phyloP scores from a whole-genome alignment of 2,329 filamentous ascomycete genomes.

The Tympanopsis confertula region DNA sequence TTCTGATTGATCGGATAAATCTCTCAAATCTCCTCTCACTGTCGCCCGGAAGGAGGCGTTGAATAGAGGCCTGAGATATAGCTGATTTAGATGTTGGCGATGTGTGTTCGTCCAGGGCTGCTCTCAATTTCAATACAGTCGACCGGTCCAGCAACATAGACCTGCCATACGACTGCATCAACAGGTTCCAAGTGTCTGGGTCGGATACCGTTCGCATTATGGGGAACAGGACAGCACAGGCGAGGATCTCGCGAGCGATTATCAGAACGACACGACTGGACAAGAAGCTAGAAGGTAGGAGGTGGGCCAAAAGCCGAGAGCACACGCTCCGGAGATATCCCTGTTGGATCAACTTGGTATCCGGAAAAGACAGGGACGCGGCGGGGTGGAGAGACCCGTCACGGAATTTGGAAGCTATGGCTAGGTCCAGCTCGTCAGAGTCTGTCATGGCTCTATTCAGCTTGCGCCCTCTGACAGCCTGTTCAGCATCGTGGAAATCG shows the following conservation, averaged over 20 bases:
- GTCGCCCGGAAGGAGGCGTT: constrained; percentile 69
- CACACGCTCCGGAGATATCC: constrained; percentile 73
- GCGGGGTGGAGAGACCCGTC: constrained; percentile 82
- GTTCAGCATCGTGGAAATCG: constrained; percentile 84
- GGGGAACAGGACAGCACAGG: constrained; percentile 80
- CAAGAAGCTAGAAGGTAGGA: constrained; percentile 64
- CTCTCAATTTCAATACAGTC: constrained; percentile 81
- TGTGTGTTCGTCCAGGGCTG: constrained; percentile 86
- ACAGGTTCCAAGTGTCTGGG: constrained; percentile 93
- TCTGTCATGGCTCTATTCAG: constrained; percentile 85
- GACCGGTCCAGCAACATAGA: constrained; percentile 89
- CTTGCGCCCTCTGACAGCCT: constrained; percentile 73
- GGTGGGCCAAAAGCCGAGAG: constrained; percentile 56
- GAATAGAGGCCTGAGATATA: constrained; percentile 50
- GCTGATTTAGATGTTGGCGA: constrained; percentile 61
- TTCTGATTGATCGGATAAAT: constrained; percentile 79
- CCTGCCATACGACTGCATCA: constrained; percentile 80
- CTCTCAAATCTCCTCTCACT: constrained; percentile 88
- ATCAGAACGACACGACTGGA: constrained; percentile 71
- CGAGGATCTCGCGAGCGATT: constrained; percentile 78
- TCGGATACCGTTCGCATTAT: constrained; percentile 71
- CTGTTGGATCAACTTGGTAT: constrained; percentile 76
- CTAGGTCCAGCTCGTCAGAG: constrained; percentile 87
- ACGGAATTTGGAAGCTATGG: constrained; percentile 86
- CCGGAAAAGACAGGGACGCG: constrained; percentile 69